Evolutionary conservation across 2,329 filamentous ascomycete genomes (phyloP).

Genomic region (Dactylonectria estremocensis): DNA sequence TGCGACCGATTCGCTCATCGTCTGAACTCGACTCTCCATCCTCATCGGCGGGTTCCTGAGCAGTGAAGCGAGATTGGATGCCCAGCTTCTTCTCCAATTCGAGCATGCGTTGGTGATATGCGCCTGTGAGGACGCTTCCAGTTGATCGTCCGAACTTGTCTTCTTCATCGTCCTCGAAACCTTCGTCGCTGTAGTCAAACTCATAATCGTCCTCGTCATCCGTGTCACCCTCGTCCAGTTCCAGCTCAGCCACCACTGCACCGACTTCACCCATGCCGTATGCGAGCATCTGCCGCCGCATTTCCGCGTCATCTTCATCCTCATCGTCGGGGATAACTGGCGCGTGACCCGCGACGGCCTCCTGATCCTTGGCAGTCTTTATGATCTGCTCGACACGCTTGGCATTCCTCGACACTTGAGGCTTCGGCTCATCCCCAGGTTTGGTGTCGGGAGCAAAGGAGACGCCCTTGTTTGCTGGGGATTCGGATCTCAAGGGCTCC

Average conservation of each 20-base stretch:
- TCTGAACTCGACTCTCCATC: constrained; percentile 51
- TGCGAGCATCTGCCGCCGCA: constrained; percentile 90
- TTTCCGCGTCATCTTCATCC: constrained; percentile 81
- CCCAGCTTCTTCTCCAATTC: constrained; percentile 84
- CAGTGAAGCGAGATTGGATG: constrained; percentile 67
- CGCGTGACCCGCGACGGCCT: constrained; percentile 60
- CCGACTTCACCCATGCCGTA: constrained; percentile 93
- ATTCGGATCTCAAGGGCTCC: constrained; percentile 10
- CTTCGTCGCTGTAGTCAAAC: constrained; percentile 68
- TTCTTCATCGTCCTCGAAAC: constrained; percentile 67
- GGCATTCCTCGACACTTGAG: constrained; percentile 58
- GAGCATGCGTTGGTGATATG: constrained; percentile 87
- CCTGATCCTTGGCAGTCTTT: constrained; percentile 69
- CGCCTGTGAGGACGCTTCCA: constrained; percentile 76
- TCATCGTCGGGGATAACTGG: constrained; percentile 80
- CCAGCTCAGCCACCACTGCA: constrained; percentile 91
- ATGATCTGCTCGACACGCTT: constrained; percentile 71
- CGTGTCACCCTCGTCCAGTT: constrained; percentile 79
- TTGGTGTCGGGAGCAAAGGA: constrained; percentile 76
- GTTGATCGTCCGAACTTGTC: constrained; percentile 81
- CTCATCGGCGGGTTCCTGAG: constrained; percentile 65
- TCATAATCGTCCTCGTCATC: constrained; percentile 71
- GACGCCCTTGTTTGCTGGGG: constrained; percentile 68
- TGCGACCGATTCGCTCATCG: constrained; percentile 70
- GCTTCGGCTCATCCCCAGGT: constrained; percentile 54